Conservation (phyloP, 2,329 filamentous ascomycete genomes). For the Zelopaecilomyces penicillatus region DNA sequence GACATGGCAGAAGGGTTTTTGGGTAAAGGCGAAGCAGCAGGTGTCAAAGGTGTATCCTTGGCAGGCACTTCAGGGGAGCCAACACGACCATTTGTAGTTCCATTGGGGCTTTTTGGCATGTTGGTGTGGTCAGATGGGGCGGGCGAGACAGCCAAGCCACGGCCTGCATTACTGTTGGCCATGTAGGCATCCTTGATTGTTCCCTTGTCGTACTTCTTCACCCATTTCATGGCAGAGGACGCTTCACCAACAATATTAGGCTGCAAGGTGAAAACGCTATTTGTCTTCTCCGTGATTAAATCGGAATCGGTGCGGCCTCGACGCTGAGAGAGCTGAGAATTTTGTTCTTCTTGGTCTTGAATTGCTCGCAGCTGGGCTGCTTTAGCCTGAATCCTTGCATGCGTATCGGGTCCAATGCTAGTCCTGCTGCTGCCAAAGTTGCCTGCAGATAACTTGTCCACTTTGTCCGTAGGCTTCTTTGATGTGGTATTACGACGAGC, state of each 20-base stretch:
- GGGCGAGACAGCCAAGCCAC: conserved; percentile 39
- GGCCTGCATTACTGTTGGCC: conserved; percentile 62
- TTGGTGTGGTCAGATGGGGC: conserved; percentile 27
- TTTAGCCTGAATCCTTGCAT: conserved; percentile 86
- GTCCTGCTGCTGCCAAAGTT: conserved; percentile 58
- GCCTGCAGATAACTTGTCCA: conserved; percentile 33
- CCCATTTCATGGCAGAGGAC: conserved; percentile 93
- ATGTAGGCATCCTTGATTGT: conserved; percentile 80
- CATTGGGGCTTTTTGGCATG: conserved; percentile 8
- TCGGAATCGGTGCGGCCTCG: conserved; percentile 49
- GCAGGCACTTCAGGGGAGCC: conserved; percentile 32
- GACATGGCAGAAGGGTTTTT: conserved; percentile 17
- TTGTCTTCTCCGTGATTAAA: conserved; percentile 63
- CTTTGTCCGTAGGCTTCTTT: conserved; percentile 47
- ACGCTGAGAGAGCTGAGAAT: conserved; percentile 32
- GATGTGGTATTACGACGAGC: conserved; percentile 63
- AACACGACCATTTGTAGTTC: conserved; percentile 15
- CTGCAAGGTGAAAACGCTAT: conserved; percentile 82
- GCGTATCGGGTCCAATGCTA: conserved; percentile 82
- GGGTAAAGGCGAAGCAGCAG: conserved; percentile 5
- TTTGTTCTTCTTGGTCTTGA: conserved; percentile 50
- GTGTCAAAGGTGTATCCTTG: conserved; percentile 23
- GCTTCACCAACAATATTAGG: conserved; percentile 78
- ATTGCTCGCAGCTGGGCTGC: conserved; percentile 73
- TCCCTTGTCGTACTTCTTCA: conserved; percentile 88